Base-by-base conservation (phyloP, 2,329 filamentous ascomycete genomes). In the Diaporthe sp. region DNA sequence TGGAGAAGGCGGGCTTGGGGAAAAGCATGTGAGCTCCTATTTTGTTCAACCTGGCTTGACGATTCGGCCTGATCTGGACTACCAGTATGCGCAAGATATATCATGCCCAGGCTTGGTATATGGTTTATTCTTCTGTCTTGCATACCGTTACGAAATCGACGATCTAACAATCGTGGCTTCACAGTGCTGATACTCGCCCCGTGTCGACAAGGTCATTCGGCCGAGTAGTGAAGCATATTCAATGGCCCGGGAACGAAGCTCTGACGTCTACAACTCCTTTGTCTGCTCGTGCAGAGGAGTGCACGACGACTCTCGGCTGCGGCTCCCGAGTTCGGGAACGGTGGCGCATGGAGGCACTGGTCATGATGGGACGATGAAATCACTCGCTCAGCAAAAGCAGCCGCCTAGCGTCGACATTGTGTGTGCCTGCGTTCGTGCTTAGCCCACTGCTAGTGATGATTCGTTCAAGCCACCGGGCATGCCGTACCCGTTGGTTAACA, bases 341-440 rank as follows among this genome's bases (percentile, higher is more conserved):
- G 55, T 19, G 55, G 62, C 46, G 44, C 62, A n/a, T 39, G 62
- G 44, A 25, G 19, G 42, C 25, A 34, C 6, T 19, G 12, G 46
- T 39, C 44, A 68, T 68, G 46, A 68, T 68, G 62, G 62, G 62
- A 68, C 46, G 62, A 68, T 53, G 62, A 68, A 68, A 39, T 68
- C 62, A 68, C 46, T 39, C 3, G 3, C 44, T 51, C 46, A 68
- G 19, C 17, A 19, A 62, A 62, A 37, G 31, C 46, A 51, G 2
- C 17, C 12, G 42, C 6, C 13, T 37, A 53, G 46, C 62, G 28
- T 67, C 19, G 19, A 34, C 31, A 67, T 9, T 17, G 22, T 31
- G n/a, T 31, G 39, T 67, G 28, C 62, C 62, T 49, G 44, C 62
- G 22, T 68, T 68, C 31, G 6, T 68, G 25, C 28, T n/a, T 25